phyloP scores from a whole-genome alignment of 164 flowering plant species.

The Tinospora cordifolia region DNA sequence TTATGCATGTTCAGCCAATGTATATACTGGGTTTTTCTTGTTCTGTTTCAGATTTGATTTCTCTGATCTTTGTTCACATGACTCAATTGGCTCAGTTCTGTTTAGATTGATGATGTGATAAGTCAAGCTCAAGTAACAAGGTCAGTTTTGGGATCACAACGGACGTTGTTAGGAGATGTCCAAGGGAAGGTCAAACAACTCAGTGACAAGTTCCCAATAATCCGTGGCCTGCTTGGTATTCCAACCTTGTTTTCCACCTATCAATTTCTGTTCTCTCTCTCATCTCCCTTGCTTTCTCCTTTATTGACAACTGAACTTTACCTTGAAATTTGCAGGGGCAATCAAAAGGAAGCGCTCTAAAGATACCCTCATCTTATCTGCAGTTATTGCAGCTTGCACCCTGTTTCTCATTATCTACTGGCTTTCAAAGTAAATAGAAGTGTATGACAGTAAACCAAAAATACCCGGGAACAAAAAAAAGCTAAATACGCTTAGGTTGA shows the following conservation, averaged over 20 bases:
- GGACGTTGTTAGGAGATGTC: conserved; percentile 71
- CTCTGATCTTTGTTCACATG: not conserved
- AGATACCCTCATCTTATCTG: conserved; percentile 86
- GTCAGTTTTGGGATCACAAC: conserved; percentile 71
- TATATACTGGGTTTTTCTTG: not conserved
- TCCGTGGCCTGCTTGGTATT: conserved; percentile 87
- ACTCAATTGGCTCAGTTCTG: conserved; percentile 1
- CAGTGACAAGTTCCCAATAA: conserved; percentile 78
- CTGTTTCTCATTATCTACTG: conserved; percentile 90
- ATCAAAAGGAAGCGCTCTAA: conserved; percentile 77
- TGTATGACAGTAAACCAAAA: conserved; percentile 7
- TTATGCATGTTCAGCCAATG: not conserved
- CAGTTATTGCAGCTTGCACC: conserved; percentile 92
- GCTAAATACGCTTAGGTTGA: not conserved
- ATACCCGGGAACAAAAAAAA: not conserved
- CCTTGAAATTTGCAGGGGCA: conserved; percentile 48
- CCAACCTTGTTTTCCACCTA: not conserved
- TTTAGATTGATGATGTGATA: conserved; percentile 93
- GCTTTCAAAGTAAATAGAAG: conserved; percentile 64
- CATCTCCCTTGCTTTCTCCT: not conserved
- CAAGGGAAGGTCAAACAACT: conserved; percentile 88
- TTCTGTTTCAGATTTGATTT: not conserved
- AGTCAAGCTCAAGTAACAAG: conserved; percentile 90
- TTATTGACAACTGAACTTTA: not conserved
- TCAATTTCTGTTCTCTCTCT: not conserved